These are phyloP conservation scores for Neurospora pannonica DNA, from an alignment of 495 filamentous ascomycete genomes.

Conservation along the genomic window DNA sequence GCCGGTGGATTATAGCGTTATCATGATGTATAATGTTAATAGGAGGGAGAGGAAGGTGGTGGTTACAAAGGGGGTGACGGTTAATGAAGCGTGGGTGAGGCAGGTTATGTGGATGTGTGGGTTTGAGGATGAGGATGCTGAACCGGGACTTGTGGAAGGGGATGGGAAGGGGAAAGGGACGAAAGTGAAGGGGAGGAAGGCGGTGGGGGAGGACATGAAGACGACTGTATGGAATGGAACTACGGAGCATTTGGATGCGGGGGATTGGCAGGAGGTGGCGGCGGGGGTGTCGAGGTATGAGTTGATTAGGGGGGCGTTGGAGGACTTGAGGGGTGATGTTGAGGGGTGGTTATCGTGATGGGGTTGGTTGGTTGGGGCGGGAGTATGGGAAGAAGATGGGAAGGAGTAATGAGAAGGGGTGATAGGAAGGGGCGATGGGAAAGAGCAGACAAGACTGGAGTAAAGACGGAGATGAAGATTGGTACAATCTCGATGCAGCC, in stretches of 20 bases:
- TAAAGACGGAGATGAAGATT: background rate
- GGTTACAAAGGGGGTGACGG: slow-evolving; percentile 6
- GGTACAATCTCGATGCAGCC: background rate
- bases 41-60: background rate
- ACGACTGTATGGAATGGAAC: background rate
- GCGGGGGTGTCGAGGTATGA: slow-evolving; percentile 12
- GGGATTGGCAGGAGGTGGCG: slow-evolving; percentile 12
- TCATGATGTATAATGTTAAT: slow-evolving; percentile 8
- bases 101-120: slow-evolving; percentile 4
- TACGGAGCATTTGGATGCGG: slow-evolving; percentile 1
- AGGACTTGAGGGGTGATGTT: background rate
- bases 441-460: background rate
- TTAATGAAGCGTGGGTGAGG: slow-evolving; percentile 6
- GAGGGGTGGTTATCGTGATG: slow-evolving; percentile 2
- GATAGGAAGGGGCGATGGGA: background rate
- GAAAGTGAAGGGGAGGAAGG: slow-evolving; percentile 5
- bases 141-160: background rate
- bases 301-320: slow-evolving; percentile 10
- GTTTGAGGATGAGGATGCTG: slow-evolving; percentile 6
- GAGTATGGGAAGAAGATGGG: background rate
- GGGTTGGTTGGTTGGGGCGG: background rate
- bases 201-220: slow-evolving; percentile 8
- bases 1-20: slow-evolving; percentile 10
- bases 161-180: background rate
- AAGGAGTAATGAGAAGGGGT: background rate